Percentiles rank a stretch among this genome's conserved stretches.
These are phyloP conservation scores for Cladosporium sphaerospermum DNA, from an alignment of 2,329 filamentous ascomycete species.

Conservation along the genomic window DNA sequence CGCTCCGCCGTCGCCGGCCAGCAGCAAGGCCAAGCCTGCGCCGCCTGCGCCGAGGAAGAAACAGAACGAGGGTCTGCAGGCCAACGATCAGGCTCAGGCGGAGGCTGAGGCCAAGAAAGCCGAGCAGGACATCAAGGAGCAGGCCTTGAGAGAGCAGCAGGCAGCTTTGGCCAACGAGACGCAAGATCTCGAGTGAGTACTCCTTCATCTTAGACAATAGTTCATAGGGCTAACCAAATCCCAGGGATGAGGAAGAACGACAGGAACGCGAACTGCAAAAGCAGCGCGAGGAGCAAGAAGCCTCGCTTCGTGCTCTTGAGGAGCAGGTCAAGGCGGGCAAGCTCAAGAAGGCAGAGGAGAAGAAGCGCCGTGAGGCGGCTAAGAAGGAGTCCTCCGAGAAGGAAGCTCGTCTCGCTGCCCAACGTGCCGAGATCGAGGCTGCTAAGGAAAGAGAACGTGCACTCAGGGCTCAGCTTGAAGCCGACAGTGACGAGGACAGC, in stretches of 20 bases:
- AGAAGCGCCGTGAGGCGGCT: slow-evolving; percentile 83
- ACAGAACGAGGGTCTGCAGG: slow-evolving; percentile 50
- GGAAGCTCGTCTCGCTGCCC: slow-evolving; percentile 74
- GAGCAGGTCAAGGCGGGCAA: slow-evolving; percentile 92
- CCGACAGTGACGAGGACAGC: slow-evolving; percentile 65
- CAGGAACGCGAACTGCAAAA: slow-evolving; percentile 75
- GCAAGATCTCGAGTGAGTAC: slow-evolving; percentile 73
- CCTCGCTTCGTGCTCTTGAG: slow-evolving; percentile 80
- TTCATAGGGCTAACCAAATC: slow-evolving; percentile 23
- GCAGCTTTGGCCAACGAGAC: slow-evolving; percentile 69
- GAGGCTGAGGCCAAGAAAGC: slow-evolving; percentile 55
- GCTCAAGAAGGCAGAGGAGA: slow-evolving; percentile 93
- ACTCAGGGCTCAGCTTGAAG: slow-evolving; percentile 80
- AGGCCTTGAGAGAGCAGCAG: slow-evolving; percentile 60
- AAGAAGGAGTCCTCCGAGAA: slow-evolving; percentile 81
- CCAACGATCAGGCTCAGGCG: slow-evolving; percentile 46
- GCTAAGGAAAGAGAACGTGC: slow-evolving; percentile 86
- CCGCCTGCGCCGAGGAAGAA: slow-evolving; percentile 71
- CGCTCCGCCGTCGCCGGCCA: slow-evolving; percentile 48
- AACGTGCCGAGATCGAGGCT: slow-evolving; percentile 85
- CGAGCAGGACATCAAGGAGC: slow-evolving; percentile 49
- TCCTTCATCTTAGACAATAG: background rate
- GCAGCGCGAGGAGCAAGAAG: slow-evolving; percentile 74
- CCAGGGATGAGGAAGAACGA: slow-evolving; percentile 63
- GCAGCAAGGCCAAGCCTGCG: slow-evolving; percentile 44